Evolutionary conservation across 768 basidiomycete genomes (phyloP), one percentile per base, ranked within the genome.

Genomic region (Lactifluus volemus): DNA sequence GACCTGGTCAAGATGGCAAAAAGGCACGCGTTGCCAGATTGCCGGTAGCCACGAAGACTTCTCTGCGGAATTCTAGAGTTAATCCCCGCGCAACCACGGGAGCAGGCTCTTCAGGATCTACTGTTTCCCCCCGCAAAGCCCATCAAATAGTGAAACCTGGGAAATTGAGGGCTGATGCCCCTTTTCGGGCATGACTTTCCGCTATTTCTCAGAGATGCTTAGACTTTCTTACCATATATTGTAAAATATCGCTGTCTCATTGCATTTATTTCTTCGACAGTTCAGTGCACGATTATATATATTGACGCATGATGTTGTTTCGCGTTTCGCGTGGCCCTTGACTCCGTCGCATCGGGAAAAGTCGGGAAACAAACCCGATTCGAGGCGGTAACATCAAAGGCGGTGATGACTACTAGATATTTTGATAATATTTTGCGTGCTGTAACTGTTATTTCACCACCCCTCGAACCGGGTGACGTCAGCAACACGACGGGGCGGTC

Each of bases 41-140:
- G 1, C 54, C 55, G 0, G 60, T 64, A 5, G 60, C 55, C 12
- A 64, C 60, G 14, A 64, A 61, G 51, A 64, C 63, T 14, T 62
- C 63, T 11, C 10, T 62, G 10, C 55, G 60, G 32, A 49, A 19
- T 19, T 6, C 32, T 34, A 34, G 9, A 9, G 39, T 57, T 38
- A 38, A 53, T 56, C 32, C 54, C 30, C 63, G 55, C 49, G 10
- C 19, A 15, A 42, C 60, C 19, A 62, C 48, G n/a, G 55, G 60
- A 30, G 25, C 48, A 1, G 21, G 41, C 5, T 48, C 54, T 2
- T 58, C 39, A 1, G 61, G 56, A 29, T 53, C 50, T 11, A 39
- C 49, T 2, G 19, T 39, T 7, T 58, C 61, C n/a, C 52, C 32
- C 38, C 48, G 39, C 41, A 42, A 49, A 19, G n/a, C 52, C n/a